Percentiles rank a stretch among this genome's conserved stretches.
Conservation (phyloP, 2,329 filamentous ascomycete genomes). For the Cladosporium colombiae region DNA sequence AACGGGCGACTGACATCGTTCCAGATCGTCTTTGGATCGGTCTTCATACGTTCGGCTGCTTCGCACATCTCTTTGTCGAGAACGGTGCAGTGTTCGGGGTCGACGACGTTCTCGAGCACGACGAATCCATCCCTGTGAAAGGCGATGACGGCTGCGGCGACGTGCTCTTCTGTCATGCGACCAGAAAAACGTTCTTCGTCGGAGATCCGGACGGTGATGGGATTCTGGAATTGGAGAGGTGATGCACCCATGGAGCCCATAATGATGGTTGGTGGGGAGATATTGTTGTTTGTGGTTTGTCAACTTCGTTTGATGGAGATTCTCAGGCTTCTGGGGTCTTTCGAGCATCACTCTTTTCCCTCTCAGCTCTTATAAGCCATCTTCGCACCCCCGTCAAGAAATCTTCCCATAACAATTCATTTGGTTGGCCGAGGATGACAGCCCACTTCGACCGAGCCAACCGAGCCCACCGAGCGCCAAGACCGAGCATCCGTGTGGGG, state of each 20-base stretch:
- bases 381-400: not conserved
- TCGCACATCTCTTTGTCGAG: constrained; percentile 33
- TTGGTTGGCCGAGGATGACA: not conserved
- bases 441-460: not conserved
- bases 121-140: constrained; percentile 36
- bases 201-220: not conserved
- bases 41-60: constrained; percentile 39
- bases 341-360: too few relatives aligned
- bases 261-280: not conserved
- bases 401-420: not conserved
- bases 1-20: constrained; percentile 28
- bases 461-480: constrained; percentile 2
- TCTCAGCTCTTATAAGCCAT: not conserved
- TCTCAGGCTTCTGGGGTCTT: too few relatives aligned
- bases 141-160: constrained; percentile 26
- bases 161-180: constrained; percentile 19
- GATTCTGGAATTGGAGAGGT: not conserved
- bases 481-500: not conserved
- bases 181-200: constrained; percentile 8
- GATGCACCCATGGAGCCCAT: not conserved
- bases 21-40: constrained; percentile 34
- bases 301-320: too few relatives aligned
- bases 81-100: constrained; percentile 35
- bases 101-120: constrained; percentile 42
- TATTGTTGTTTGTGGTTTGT: not conserved